phyloP scores from a whole-genome alignment of 169 alveolate genomes.

The Besnoitia besnoiti region DNA sequence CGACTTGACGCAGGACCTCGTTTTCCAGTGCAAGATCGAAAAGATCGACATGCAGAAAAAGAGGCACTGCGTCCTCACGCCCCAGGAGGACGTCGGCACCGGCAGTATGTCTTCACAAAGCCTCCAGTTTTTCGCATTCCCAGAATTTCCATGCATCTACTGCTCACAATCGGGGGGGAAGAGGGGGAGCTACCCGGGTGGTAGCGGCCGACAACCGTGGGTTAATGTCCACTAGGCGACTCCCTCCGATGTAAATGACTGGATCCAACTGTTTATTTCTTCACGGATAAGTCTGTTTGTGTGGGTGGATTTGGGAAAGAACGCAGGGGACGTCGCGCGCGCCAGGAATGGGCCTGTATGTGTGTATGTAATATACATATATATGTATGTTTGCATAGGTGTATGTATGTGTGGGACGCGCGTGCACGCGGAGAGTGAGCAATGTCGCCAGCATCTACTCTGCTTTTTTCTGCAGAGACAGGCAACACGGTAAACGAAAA shows the following conservation, averaged over 20 bases:
- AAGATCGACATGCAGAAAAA: neutral
- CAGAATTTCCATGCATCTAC: too few relatives aligned
- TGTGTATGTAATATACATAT: neutral
- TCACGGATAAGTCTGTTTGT: too few relatives aligned
- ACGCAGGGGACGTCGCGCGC: too few relatives aligned
- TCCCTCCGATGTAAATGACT: too few relatives aligned
- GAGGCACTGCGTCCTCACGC: conserved; percentile 22
- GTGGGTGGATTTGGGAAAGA: too few relatives aligned
- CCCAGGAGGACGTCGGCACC: conserved; percentile 15
- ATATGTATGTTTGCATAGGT: neutral
- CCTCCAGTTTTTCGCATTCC: neutral
- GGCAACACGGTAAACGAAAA: conserved; percentile 44
- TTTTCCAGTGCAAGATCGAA: conserved; percentile 42
- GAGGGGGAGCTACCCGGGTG: too few relatives aligned
- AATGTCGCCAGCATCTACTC: too few relatives aligned
- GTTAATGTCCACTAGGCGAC: too few relatives aligned
- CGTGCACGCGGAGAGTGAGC: too few relatives aligned
- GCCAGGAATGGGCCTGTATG: neutral
- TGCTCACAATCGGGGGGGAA: too few relatives aligned
- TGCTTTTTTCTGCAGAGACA: conserved; percentile 4
- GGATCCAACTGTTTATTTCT: too few relatives aligned
- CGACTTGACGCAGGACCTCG: neutral
- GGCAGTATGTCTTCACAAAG: neutral
- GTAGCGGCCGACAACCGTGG: too few relatives aligned
- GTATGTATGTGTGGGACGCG: neutral